Percentiles rank a stretch among this genome's conserved stretches.
Conservation (phyloP, 2,329 filamentous ascomycete species). For the Cephalotrichum gorgonifer region DNA sequence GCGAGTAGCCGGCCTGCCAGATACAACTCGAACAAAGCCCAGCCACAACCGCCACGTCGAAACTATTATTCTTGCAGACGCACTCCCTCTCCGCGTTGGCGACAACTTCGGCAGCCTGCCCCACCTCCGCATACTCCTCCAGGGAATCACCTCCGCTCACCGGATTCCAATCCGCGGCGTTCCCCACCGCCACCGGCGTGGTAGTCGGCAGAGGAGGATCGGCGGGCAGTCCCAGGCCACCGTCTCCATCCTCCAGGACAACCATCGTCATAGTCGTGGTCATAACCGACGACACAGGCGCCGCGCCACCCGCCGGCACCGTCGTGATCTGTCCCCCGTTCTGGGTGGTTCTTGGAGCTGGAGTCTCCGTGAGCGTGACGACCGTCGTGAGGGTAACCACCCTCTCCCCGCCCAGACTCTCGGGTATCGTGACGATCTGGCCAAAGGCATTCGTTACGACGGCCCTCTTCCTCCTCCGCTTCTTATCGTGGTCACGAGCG, state of each 20-base stretch:
- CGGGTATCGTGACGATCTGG: not conserved
- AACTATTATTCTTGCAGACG: constrained; percentile 27
- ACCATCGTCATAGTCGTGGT: constrained; percentile 6
- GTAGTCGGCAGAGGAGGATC: constrained; percentile 2
- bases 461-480: not conserved
- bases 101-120: constrained; percentile 4
- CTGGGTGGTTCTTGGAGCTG: not conserved
- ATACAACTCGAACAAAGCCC: constrained; percentile 28
- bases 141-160: not conserved
- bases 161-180: constrained; percentile 7
- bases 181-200: constrained; percentile 8
- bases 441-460: constrained; percentile 5
- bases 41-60: constrained; percentile 25
- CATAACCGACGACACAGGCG: not conserved
- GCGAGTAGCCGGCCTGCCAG: constrained; percentile 13
- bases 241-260: not conserved
- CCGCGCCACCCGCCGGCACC: not conserved
- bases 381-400: constrained; percentile 1
- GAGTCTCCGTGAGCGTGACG: constrained; percentile 3
- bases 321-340: not conserved
- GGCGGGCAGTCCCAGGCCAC: not conserved
- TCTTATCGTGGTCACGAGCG: not conserved
- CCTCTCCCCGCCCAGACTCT: not conserved
- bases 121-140: constrained; percentile 5
- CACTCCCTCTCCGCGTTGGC: constrained; percentile 22